A percentile compares a stretch with the other conserved stretches of the same genome.
Evolutionary conservation across 202 grass and related monocot genomes (phyloP).

Genomic region (Zoysia matrella): DNA sequence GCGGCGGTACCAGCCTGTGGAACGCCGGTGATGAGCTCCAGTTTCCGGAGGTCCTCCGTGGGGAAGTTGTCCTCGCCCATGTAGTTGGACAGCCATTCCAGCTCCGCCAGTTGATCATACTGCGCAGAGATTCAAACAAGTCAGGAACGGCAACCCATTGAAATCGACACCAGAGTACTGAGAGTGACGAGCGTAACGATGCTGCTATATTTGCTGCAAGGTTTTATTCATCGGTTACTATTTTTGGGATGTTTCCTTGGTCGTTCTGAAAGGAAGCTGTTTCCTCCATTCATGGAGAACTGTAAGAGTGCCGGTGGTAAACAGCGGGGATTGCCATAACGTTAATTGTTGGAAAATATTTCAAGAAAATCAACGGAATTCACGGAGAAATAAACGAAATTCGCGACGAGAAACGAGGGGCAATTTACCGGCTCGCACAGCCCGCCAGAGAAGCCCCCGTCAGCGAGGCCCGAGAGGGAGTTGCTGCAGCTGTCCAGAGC

Average conservation of each 20-base stretch:
- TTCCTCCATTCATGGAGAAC: conserved; percentile 10
- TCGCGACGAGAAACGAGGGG: neutral
- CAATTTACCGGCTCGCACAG: conserved; percentile 80
- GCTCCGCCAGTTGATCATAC: conserved; percentile 84
- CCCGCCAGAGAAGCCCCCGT: conserved; percentile 70
- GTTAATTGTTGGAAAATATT: conserved; percentile 6
- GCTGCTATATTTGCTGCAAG: conserved; percentile 45
- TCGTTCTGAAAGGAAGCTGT: neutral
- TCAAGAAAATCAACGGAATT: conserved; percentile 12
- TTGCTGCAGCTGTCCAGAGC: conserved; percentile 76
- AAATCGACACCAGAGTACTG: neutral
- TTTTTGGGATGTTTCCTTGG: conserved; percentile 17
- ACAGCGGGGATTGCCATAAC: neutral
- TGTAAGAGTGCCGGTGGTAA: conserved; percentile 29
- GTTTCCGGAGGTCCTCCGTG: conserved; percentile 77
- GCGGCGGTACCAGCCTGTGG: conserved; percentile 21
- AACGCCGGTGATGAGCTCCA: conserved; percentile 75
- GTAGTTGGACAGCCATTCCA: conserved; percentile 90
- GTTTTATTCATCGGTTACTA: conserved; percentile 36
- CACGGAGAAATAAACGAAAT: neutral
- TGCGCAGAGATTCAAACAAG: conserved; percentile 43
- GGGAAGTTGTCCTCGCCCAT: conserved; percentile 86
- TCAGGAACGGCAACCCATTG: conserved; percentile 13
- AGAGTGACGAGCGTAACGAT: conserved; percentile 21
- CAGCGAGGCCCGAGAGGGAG: conserved; percentile 67